Base-by-base conservation (phyloP, 176 grass and related monocot species). In the Metroxylon sagu region DNA sequence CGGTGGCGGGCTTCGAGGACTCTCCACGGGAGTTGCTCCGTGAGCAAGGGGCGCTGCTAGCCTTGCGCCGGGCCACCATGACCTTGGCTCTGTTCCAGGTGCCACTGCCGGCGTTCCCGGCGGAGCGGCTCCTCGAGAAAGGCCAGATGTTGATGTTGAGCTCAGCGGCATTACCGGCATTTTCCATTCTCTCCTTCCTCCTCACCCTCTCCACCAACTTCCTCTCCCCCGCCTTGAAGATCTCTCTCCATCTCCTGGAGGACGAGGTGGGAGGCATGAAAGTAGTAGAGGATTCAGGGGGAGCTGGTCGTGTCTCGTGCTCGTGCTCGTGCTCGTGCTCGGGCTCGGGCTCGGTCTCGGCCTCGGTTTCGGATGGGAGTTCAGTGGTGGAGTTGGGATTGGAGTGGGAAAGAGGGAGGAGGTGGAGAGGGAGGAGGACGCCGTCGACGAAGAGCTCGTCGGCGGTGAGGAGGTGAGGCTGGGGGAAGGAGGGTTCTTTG, bases 101-200 rank as follows among this genome's bases (percentile, higher is more conserved):
- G 1, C 50, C 65, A 1, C 28, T 23, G 29, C 52, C 69, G 0
- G 50, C 57, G 49, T 89, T 84, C 5, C 92, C 92, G 5, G 93
- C 93, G 10, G 93, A 98, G 26, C 93, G 87, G 78, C 93, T 98
- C 62, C 93, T 27, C 30, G 93, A 88, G 61, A 98, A 98, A 1
- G 93, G 93, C 93, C 93, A 98, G 2, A 98, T 82, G 55, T 92
- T 88, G 66, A 98, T 98, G 74, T 98, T 98, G 8, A 98, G 87
- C 81, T 98, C 87, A 16, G 87, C 67, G 66, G 79, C 79, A 0
- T 85, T 85, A 16, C 87, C 74, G 21, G 81, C 69, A 59, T 67
- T 76, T 57, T 57, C 56, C 26, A 57, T 52, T 5, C 57, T 50
- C 57, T 70, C 67, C 29, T 70, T 80, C 85, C 76, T 4, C 63